A percentile compares a stretch with the other conserved stretches of the same genome.
These are phyloP conservation scores for Kluyveromyces wickerhamii DNA, from an alignment of 805 yeast genomes.

Conservation along the genomic window DNA sequence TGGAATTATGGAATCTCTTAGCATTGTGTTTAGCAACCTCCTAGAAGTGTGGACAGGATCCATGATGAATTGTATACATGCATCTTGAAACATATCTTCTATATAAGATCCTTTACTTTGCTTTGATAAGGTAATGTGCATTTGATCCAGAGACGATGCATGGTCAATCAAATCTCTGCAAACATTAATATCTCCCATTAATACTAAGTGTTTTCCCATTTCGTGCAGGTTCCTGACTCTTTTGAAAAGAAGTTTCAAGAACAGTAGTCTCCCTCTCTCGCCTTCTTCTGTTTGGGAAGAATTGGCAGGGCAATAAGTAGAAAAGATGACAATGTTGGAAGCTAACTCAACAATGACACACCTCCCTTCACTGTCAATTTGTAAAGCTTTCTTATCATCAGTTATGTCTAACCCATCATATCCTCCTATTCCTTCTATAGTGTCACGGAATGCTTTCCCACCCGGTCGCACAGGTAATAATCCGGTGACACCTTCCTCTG, in stretches of 20 bases:
- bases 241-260: constrained; percentile 49
- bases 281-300: constrained; percentile 65
- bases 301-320: constrained; percentile 88
- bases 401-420: constrained; percentile 38
- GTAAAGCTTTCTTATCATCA: constrained; percentile 30
- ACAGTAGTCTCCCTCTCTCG: constrained; percentile 48
- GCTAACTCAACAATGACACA: constrained; percentile 68
- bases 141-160: constrained; percentile 50
- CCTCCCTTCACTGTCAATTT: constrained; percentile 79
- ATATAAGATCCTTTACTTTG: constrained; percentile 34
- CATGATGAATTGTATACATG: constrained; percentile 32
- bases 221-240: constrained; percentile 50
- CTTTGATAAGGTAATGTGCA: constrained; percentile 25
- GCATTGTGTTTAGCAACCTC: constrained; percentile 38
- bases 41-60: constrained; percentile 36
- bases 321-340: constrained; percentile 49
- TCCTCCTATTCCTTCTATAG: constrained; percentile 53
- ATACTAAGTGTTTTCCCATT: constrained; percentile 58
- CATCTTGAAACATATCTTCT: constrained; percentile 14
- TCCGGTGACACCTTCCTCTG: constrained; percentile 93
- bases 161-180: constrained; percentile 73
- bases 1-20: constrained; percentile 29
- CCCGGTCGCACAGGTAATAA: constrained; percentile 23
- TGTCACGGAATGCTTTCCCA: constrained; percentile 17
- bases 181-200: constrained; percentile 88